phyloP scores from a whole-genome alignment of 352 stramenopile genomes.

The Pythium diclinum region DNA sequence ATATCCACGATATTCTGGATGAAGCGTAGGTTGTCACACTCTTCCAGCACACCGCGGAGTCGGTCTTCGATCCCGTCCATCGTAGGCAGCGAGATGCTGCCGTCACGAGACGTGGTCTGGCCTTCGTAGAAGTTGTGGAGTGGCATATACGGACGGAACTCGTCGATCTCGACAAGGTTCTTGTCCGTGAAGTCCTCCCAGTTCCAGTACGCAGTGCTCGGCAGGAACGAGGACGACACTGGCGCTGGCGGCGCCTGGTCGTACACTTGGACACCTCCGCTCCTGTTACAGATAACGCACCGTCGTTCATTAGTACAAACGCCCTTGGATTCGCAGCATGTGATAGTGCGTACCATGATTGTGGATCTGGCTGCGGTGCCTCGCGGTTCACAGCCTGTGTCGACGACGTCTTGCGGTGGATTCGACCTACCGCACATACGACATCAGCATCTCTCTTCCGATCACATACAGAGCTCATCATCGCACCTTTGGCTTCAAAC shows the following conservation, averaged over 20 bases:
- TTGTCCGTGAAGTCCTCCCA: constrained; percentile 47
- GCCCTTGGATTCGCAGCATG: background rate
- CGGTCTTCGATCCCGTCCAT: constrained; percentile 62
- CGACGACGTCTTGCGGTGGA: constrained; percentile 32
- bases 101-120: constrained; percentile 39
- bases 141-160: constrained; percentile 73
- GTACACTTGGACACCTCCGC: constrained; percentile 59
- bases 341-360: constrained; percentile 33
- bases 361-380: background rate
- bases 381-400: constrained; percentile 27
- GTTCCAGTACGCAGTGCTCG: constrained; percentile 41
- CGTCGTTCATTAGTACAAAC: background rate
- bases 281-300: constrained; percentile 28
- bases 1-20: constrained; percentile 77
- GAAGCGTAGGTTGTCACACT: constrained; percentile 60
- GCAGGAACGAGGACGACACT: background rate
- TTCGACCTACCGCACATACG: constrained; percentile 28
- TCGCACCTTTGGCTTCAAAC: constrained; percentile 71
- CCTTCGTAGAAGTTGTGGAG: constrained; percentile 86
- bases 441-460: background rate
- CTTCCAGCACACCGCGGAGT: constrained; percentile 55
- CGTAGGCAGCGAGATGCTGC: constrained; percentile 49
- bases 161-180: constrained; percentile 67
- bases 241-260: constrained; percentile 38
- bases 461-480: background rate